Conservation (phyloP, 2,329 filamentous ascomycete genomes). For the Xylaria polymorpha region DNA sequence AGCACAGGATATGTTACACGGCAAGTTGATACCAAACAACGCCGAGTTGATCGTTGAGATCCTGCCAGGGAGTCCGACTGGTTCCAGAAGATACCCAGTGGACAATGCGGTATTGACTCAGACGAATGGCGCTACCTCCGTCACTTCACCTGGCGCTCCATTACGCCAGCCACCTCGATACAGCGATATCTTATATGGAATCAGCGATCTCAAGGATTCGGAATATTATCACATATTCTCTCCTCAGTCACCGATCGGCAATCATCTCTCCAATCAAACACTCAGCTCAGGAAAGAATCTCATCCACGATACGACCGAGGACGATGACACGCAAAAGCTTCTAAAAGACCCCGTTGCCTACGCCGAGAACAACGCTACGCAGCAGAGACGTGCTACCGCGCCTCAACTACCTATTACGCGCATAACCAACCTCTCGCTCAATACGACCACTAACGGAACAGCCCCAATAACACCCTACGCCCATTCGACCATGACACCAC, state of each 20-base stretch:
- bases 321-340: slow-evolving; percentile 78
- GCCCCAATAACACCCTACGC: slow-evolving; percentile 64
- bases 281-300: slow-evolving; percentile 75
- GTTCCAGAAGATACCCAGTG: slow-evolving; percentile 63
- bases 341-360: slow-evolving; percentile 78
- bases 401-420: slow-evolving; percentile 76
- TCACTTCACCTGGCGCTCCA: slow-evolving; percentile 59
- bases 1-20: slow-evolving; percentile 68
- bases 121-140: slow-evolving; percentile 56
- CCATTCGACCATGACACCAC: slow-evolving; percentile 51
- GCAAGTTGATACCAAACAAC: slow-evolving; percentile 64
- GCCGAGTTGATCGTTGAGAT: slow-evolving; percentile 72
- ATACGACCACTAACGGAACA: slow-evolving; percentile 69
- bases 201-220: slow-evolving; percentile 69
- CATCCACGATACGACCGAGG: slow-evolving; percentile 75
- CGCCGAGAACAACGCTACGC: slow-evolving; percentile 73
- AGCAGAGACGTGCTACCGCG: slow-evolving; percentile 75
- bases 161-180: slow-evolving; percentile 69
- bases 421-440: slow-evolving; percentile 77
- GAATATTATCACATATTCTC: slow-evolving; percentile 76
- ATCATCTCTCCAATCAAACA: slow-evolving; percentile 71
- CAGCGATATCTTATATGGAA: slow-evolving; percentile 65
- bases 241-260: slow-evolving; percentile 78
- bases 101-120: slow-evolving; percentile 56
- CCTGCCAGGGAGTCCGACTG: slow-evolving; percentile 55